Percentiles rank a stretch among this genome's conserved stretches.
These are phyloP conservation scores for Saposhnikovia divaricata DNA, from an alignment of 129 eudicot species.

Conservation along the genomic window DNA sequence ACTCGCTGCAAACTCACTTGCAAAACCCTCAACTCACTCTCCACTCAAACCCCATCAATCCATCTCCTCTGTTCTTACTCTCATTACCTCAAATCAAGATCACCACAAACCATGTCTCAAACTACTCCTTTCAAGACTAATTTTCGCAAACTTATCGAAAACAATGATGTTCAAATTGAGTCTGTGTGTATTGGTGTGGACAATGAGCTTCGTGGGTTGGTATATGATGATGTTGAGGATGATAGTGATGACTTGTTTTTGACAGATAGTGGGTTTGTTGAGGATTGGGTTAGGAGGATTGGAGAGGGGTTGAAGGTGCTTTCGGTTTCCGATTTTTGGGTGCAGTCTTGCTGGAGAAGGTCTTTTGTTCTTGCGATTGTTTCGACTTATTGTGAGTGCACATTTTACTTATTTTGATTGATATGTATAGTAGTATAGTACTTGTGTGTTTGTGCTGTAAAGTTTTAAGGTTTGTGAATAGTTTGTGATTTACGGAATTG, in stretches of 20 bases:
- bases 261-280: slow-evolving; percentile 28
- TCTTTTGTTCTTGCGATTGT: slow-evolving; percentile 30
- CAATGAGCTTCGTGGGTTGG: slow-evolving; percentile 26
- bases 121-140: slow-evolving; percentile 43
- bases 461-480: neutral
- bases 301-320: slow-evolving; percentile 24
- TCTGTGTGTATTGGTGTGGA: slow-evolving; percentile 39
- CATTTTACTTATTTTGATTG: neutral
- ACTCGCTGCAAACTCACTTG: slow-evolving; percentile 49
- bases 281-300: slow-evolving; percentile 35
- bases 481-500: neutral
- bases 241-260: slow-evolving; percentile 36
- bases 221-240: slow-evolving; percentile 41
- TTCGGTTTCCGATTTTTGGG: slow-evolving; percentile 47
- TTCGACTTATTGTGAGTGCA: slow-evolving; percentile 40
- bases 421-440: neutral
- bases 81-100: slow-evolving; percentile 37
- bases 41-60: slow-evolving; percentile 37
- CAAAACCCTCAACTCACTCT: slow-evolving; percentile 25
- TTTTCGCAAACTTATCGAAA: slow-evolving; percentile 24
- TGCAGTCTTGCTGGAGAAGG: slow-evolving; percentile 44
- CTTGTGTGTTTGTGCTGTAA: neutral
- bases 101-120: slow-evolving; percentile 18
- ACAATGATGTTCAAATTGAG: slow-evolving; percentile 18
- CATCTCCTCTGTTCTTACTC: slow-evolving; percentile 37